Base-by-base conservation (phyloP, 108 stramenopile species). In the Nitzschia sp. region DNA sequence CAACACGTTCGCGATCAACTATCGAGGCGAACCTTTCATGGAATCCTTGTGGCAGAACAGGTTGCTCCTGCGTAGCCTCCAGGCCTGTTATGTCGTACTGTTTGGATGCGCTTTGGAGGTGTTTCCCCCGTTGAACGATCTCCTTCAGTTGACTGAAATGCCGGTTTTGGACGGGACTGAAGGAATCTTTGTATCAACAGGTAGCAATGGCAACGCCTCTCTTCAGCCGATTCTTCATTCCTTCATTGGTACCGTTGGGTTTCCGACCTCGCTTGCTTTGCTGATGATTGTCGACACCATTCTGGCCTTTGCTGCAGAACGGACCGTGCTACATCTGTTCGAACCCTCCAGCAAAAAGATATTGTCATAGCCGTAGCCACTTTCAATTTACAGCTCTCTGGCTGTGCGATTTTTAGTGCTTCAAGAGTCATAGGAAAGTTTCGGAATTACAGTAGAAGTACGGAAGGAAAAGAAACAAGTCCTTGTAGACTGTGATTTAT, bases 1-100 rank as follows among this genome's bases (percentile, higher is more conserved):
- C 35, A 98, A 96, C 75, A 97, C 96, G 8, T 99, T 99, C 69
- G 78, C 88, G n/a, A 90, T 91, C n/a, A 99, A 99, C 71, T 98
- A 98, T 73, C 73, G 81, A 47, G 98, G 98, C 8, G 68, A 81
- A 36, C 98, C 98, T 13, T 98, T 96, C 76, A 87, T 95, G 84
- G 86, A 96, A 58, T 77, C 82, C 29, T 67, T 99, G 36, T 45
- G 59, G 25, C 83, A 96, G 25, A 96, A 99, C 73, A 87, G 76
- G 25, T 28, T 87, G 53, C 72, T 97, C 26, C 78, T 83, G 45
- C 76, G 90, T 17, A 75, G 85, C 45, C 52, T 96, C 31, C 70
- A 90, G 30, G 75, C 68, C 13, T 82, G 85, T 45, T 95, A 93
- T 55, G 72, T 59, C 2, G 63, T 75, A 2, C 66, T 97, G 25